Percentiles rank a stretch among this genome's conserved stretches.
These are phyloP conservation scores for Corallochytrium limacisporum DNA, from an alignment of 78 protist genomes.

Conservation along the genomic window DNA sequence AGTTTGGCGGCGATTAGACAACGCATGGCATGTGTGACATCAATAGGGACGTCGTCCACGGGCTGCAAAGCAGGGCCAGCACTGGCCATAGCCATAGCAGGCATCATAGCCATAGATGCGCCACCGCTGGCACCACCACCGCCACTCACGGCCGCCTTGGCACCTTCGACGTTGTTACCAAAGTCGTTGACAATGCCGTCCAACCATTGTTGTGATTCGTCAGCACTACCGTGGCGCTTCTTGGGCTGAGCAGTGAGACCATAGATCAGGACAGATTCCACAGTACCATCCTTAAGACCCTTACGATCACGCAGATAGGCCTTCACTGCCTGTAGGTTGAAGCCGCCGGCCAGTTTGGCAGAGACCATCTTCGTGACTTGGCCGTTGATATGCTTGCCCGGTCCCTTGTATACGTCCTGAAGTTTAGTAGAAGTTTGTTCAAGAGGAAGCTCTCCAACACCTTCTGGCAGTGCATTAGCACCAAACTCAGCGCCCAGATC, in stretches of 20 bases:
- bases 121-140: not conserved
- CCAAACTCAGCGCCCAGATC: constrained; percentile 27
- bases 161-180: not conserved
- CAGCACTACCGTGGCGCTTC: not conserved
- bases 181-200: not conserved
- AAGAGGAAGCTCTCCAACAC: constrained; percentile 30
- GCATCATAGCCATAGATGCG: not conserved
- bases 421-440: not conserved
- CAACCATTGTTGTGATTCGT: not conserved
- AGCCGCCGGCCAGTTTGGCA: constrained; percentile 35
- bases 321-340: not conserved
- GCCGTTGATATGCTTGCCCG: constrained; percentile 17
- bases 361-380: not conserved
- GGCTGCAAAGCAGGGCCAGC: not conserved
- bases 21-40: constrained; percentile 13
- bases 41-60: constrained; percentile 17
- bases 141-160: not conserved
- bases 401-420: not conserved
- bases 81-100: not conserved
- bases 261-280: constrained; percentile 24
- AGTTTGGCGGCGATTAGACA: constrained; percentile 14
- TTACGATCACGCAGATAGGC: not conserved
- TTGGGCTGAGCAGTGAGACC: constrained; percentile 9
- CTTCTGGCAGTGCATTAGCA: constrained; percentile 1
- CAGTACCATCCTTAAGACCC: not conserved